Evolutionary conservation across 257 asterid species (phyloP).

Genomic region (Apocynum venetum): DNA sequence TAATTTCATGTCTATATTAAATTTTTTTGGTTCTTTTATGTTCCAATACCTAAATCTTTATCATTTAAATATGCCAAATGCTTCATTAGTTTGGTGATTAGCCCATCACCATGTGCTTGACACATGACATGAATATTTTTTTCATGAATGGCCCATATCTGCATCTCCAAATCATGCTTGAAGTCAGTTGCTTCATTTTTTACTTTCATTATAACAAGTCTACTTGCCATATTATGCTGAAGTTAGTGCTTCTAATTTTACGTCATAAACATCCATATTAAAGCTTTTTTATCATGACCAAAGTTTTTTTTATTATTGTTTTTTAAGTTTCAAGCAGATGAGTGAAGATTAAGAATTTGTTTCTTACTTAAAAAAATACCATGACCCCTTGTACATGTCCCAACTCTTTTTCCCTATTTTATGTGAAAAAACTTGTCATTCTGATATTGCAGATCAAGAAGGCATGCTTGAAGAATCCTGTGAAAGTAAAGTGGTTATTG

Average conservation of each 20-base stretch:
- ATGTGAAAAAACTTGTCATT: not conserved
- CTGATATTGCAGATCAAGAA: slow-evolving; percentile 60
- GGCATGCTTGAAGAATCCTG: slow-evolving; percentile 89
- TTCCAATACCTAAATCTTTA: not conserved
- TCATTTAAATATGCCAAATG: too few species aligned
- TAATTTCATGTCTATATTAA: too few species aligned
- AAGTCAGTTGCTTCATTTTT: not conserved
- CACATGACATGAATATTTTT: not conserved
- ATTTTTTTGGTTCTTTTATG: not conserved
- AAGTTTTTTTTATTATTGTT: not conserved
- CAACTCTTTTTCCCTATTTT: too few species aligned
- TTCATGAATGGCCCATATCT: not conserved
- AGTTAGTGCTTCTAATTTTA: not conserved
- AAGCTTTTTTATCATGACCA: not conserved
- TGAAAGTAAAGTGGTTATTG: slow-evolving; percentile 48
- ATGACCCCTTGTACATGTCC: not conserved
- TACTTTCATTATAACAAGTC: not conserved
- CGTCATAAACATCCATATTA: not conserved
- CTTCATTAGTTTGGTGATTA: not conserved
- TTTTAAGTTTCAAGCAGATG: not conserved
- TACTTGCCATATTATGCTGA: not conserved
- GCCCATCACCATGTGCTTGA: not conserved
- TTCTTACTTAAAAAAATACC: not conserved
- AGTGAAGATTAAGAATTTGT: not conserved
- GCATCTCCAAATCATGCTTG: not conserved